These are phyloP conservation scores for Tylopilus subfusipes DNA, from an alignment of 768 basidiomycete species.

Conservation along the genomic window DNA sequence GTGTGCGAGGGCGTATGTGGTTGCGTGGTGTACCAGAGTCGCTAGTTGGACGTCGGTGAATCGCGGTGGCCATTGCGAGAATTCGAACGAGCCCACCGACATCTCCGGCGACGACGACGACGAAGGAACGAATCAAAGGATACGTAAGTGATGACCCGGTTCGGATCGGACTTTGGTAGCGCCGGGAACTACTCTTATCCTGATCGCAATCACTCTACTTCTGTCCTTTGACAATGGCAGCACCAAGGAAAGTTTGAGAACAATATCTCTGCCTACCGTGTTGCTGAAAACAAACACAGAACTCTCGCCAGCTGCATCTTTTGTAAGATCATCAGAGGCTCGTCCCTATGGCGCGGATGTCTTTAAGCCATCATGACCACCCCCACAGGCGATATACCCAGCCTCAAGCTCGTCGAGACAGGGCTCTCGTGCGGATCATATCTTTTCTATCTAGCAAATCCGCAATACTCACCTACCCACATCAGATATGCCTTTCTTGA, in stretches of 20 bases:
- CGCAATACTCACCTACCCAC: neutral
- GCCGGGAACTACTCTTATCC: neutral
- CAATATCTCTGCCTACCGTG: accelerated
- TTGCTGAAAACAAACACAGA: conserved; percentile 32
- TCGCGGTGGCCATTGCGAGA: conserved; percentile 71
- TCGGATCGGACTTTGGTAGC: neutral
- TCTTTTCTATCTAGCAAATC: neutral
- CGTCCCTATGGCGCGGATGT: neutral
- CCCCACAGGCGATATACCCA: conserved; percentile 80
- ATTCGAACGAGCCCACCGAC: conserved; percentile 43
- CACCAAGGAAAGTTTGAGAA: conserved; percentile 16
- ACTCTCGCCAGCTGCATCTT: conserved; percentile 73
- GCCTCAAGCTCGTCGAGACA: conserved; percentile 80
- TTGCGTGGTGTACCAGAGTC: conserved; percentile 59
- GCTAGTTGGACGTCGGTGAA: conserved; percentile 57
- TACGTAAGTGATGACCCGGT: too few species aligned
- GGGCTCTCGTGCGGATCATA: conserved; percentile 52
- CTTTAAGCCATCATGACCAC: neutral
- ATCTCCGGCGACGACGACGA: conserved; percentile 8
- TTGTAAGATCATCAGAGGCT: conserved; percentile 94
- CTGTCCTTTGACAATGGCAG: conserved; percentile 5
- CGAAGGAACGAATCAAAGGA: too few species aligned
- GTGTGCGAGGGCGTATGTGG: too few species aligned
- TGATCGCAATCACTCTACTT: neutral
- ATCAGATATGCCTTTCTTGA: conserved; percentile 85